These are phyloP conservation scores for Letharia lupina DNA, from an alignment of 495 filamentous ascomycete species.

Conservation along the genomic window DNA sequence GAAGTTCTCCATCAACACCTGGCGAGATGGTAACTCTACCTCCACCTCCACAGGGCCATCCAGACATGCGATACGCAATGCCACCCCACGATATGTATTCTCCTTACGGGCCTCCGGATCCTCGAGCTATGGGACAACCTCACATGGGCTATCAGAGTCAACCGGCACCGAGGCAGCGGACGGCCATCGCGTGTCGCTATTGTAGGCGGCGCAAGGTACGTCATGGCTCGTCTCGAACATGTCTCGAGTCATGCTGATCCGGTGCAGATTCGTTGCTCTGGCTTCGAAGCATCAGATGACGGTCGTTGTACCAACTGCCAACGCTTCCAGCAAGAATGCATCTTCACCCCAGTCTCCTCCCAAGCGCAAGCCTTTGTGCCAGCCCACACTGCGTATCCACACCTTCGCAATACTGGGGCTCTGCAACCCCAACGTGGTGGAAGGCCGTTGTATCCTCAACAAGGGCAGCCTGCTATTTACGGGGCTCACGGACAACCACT, in stretches of 20 bases:
- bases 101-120: conserved; percentile 38
- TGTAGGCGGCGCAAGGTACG: conserved; percentile 74
- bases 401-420: conserved; percentile 44
- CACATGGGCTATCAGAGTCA: conserved; percentile 54
- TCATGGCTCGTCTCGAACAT: conserved; percentile 2
- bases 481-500: conserved; percentile 71
- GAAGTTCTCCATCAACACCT: conserved; percentile 23
- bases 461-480: conserved; percentile 45
- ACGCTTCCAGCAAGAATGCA: conserved; percentile 75
- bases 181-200: conserved; percentile 79
- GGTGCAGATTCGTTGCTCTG: conserved; percentile 71
- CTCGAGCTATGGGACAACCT: conserved; percentile 28
- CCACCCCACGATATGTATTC: conserved; percentile 39
- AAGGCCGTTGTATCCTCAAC: conserved; percentile 32
- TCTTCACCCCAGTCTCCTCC: conserved; percentile 77
- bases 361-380: conserved; percentile 80
- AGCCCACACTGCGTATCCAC: conserved; percentile 62
- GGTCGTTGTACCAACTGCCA: conserved; percentile 73
- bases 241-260: conserved; percentile 19
- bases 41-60: conserved; percentile 26
- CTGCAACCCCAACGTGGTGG: conserved; percentile 34
- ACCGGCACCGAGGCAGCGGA: conserved; percentile 67
- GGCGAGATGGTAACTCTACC: conserved; percentile 29
- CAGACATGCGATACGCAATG: conserved; percentile 34
- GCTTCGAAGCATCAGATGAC: conserved; percentile 68